These are phyloP conservation scores for Rosellinia necatrix DNA, from an alignment of 2,329 filamentous ascomycete genomes.

Conservation along the genomic window DNA sequence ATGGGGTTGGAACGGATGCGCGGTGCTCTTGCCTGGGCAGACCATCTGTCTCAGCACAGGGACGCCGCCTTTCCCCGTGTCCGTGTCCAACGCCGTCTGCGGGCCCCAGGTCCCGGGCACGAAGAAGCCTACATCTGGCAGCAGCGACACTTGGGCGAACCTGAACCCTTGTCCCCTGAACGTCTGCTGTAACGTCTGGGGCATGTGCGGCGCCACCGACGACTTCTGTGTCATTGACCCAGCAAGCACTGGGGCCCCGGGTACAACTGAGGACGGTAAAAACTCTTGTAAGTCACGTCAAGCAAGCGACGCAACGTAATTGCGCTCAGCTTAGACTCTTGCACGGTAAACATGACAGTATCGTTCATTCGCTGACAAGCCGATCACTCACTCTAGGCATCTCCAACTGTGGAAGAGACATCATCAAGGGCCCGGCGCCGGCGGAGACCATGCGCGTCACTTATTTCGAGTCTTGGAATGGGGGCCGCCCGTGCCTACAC, in stretches of 20 bases:
- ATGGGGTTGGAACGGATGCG: constrained; percentile 25
- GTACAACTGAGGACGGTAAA: background rate
- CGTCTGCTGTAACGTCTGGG: constrained; percentile 18
- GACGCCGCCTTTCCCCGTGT: constrained; percentile 28
- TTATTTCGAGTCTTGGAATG: constrained; percentile 30
- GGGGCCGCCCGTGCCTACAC: constrained; percentile 24
- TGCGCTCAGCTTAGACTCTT: too few relatives aligned
- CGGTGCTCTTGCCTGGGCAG: constrained; percentile 15
- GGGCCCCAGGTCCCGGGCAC: constrained; percentile 24
- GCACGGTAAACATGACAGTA: background rate
- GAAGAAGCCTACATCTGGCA: background rate
- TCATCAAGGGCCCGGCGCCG: background rate
- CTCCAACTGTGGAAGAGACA: background rate
- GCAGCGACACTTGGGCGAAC: background rate
- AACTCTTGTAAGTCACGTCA: background rate
- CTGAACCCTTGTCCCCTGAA: constrained; percentile 21
- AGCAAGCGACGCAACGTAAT: too few relatives aligned
- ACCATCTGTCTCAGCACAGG: constrained; percentile 33
- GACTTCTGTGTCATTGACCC: background rate
- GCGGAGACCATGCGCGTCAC: background rate
- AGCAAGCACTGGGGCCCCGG: constrained; percentile 3
- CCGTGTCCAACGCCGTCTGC: constrained; percentile 28
- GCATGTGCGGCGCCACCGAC: constrained; percentile 31
- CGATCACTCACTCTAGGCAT: background rate
- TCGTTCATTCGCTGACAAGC: background rate